Evolutionary conservation across 495 filamentous ascomycete species (phyloP).

Genomic region (Sordaria brevicollis): DNA sequence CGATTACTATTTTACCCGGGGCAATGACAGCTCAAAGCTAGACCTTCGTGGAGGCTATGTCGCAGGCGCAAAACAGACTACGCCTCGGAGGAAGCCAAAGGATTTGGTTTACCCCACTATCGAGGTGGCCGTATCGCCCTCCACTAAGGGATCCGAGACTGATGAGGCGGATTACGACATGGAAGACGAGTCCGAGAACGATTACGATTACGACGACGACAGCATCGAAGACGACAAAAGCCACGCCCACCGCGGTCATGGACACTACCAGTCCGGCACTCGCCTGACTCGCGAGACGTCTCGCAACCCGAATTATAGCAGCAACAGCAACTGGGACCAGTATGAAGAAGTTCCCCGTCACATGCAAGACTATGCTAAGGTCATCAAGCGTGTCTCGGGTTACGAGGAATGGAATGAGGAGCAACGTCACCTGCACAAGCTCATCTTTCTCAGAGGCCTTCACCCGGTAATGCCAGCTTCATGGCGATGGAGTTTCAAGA

Average conservation of each 20-base stretch:
- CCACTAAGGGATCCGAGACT: not conserved
- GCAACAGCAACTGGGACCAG: slow-evolving; percentile 19
- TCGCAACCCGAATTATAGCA: not conserved
- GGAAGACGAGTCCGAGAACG: not conserved
- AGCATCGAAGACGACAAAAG: slow-evolving; percentile 1
- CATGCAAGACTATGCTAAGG: slow-evolving; percentile 10
- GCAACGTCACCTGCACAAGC: slow-evolving; percentile 18
- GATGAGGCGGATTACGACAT: not conserved
- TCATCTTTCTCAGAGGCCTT: slow-evolving; percentile 19
- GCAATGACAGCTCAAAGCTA: not conserved
- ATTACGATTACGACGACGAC: not conserved
- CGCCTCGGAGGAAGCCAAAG: not conserved
- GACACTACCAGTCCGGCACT: not conserved
- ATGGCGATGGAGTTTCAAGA: slow-evolving; percentile 18
- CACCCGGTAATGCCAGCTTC: slow-evolving; percentile 24
- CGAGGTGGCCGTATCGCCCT: not conserved
- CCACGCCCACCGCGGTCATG: not conserved
- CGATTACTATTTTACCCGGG: not conserved
- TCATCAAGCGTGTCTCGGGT: slow-evolving; percentile 10
- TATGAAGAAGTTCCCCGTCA: slow-evolving; percentile 9
- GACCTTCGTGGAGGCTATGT: not conserved
- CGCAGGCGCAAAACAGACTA: not conserved
- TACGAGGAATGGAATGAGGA: slow-evolving; percentile 17
- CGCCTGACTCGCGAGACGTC: not conserved
- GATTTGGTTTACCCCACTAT: not conserved